A percentile compares a stretch with the other conserved stretches of the same genome.
Evolutionary conservation across 2,329 filamentous ascomycete species (phyloP).

Genomic region (Sclerotiophoma versabilis): DNA sequence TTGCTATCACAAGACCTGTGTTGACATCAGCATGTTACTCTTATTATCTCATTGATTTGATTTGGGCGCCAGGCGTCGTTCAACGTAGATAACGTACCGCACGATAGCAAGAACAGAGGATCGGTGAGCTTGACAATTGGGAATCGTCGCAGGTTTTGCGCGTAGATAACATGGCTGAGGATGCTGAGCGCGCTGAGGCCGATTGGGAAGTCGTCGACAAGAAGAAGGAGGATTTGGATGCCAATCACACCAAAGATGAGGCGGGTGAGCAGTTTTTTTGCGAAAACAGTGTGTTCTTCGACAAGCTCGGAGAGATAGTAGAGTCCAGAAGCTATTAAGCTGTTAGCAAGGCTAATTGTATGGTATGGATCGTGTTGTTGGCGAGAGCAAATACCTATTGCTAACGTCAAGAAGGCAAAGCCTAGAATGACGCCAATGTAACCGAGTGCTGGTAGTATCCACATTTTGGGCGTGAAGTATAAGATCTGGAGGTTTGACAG

Average conservation of each 20-base stretch:
- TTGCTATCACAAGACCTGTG: constrained; percentile 78
- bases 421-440: constrained; percentile 86
- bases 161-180: constrained; percentile 81
- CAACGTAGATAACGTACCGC: constrained; percentile 62
- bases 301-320: constrained; percentile 99
- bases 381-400: constrained; percentile 70
- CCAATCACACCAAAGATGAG: constrained; percentile 84
- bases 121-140: constrained; percentile 85
- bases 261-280: constrained; percentile 82
- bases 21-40: constrained; percentile 7
- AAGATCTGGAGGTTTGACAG: constrained; percentile 6
- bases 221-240: constrained; percentile 74
- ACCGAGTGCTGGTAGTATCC: constrained; percentile 91
- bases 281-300: constrained; percentile 94
- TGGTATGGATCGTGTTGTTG: not conserved
- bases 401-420: constrained; percentile 92
- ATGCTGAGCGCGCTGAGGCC: constrained; percentile 77
- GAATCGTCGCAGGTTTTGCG: constrained; percentile 81
- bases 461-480: constrained; percentile 67
- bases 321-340: constrained; percentile 79
- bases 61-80: not conserved
- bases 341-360: not conserved
- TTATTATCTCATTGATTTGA: not conserved
- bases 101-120: constrained; percentile 84
- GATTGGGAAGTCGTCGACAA: constrained; percentile 87